Evolutionary conservation across 176 grass and related monocot genomes (phyloP).

Genomic region (Eleusine indica): DNA sequence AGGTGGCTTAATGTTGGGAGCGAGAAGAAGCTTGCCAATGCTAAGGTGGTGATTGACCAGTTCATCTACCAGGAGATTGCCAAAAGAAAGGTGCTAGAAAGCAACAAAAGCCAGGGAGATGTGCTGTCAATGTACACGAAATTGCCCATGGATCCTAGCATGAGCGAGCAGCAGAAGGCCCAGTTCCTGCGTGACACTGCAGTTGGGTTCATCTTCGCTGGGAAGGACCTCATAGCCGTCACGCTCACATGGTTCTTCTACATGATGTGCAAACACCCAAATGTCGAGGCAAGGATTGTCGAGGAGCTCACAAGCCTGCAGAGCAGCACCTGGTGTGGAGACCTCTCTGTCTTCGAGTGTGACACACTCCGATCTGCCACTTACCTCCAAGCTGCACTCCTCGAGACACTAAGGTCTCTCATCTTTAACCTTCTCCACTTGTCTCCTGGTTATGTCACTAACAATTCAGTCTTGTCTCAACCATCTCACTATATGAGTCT

Average conservation of each 20-base stretch:
- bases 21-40: constrained; percentile 59
- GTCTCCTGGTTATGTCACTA: not conserved
- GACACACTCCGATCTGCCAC: constrained; percentile 45
- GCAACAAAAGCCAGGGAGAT: constrained; percentile 32
- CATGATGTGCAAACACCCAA: constrained; percentile 59
- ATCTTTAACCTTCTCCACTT: not conserved
- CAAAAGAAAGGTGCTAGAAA: constrained; percentile 40
- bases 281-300: constrained; percentile 49
- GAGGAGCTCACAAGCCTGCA: constrained; percentile 45
- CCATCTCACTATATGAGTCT: not conserved
- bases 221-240: constrained; percentile 58
- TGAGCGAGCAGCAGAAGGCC: constrained; percentile 39
- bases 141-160: constrained; percentile 16
- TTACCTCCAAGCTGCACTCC: constrained; percentile 59
- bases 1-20: constrained; percentile 60
- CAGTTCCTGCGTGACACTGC: constrained; percentile 52
- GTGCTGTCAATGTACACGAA: constrained; percentile 56
- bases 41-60: constrained; percentile 49
- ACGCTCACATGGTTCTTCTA: constrained; percentile 65
- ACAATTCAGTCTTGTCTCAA: not conserved
- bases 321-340: constrained; percentile 32
- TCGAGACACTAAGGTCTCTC: constrained; percentile 56
- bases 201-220: constrained; percentile 53
- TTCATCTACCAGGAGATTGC: constrained; percentile 48
- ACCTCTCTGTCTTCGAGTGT: constrained; percentile 41